Conservation (phyloP, 441 rosid genomes). For the Oxalis stricta region DNA sequence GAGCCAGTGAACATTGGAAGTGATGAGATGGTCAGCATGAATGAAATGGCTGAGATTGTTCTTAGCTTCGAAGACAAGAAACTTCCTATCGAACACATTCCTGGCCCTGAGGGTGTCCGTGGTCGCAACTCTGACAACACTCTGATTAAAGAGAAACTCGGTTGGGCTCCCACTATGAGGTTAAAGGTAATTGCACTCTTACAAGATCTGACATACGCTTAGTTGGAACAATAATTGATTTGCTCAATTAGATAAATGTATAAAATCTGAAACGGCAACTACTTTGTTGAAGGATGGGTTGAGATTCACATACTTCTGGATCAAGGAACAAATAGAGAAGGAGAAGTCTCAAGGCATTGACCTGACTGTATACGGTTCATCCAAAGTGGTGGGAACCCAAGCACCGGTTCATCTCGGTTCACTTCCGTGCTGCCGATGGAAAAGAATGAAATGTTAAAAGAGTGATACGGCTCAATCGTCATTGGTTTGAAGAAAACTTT, state of each 20-base stretch:
- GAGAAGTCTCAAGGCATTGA: conserved; percentile 21
- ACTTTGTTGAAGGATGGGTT: conserved; percentile 13
- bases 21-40: conserved; percentile 31
- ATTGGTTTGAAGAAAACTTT: too few species aligned
- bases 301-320: conserved; percentile 24
- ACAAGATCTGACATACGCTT: too few species aligned
- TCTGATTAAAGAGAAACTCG: conserved; percentile 21
- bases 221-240: too few species aligned
- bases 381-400: conserved; percentile 21
- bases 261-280: background rate
- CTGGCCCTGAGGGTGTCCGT: conserved; percentile 24
- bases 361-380: conserved; percentile 19
- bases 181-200: conserved; percentile 14
- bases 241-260: background rate
- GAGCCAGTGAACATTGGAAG: conserved; percentile 28
- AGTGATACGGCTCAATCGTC: too few species aligned
- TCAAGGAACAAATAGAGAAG: conserved; percentile 23
- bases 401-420: conserved; percentile 25
- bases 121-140: conserved; percentile 23
- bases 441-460: conserved; percentile 16
- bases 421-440: conserved; percentile 21
- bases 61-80: conserved; percentile 16
- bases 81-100: conserved; percentile 24
- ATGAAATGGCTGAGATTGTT: conserved; percentile 23
- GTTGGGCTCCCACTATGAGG: conserved; percentile 25